Conservation (phyloP, 345 rosid species). For the Psidium friedrichsthalianum region DNA sequence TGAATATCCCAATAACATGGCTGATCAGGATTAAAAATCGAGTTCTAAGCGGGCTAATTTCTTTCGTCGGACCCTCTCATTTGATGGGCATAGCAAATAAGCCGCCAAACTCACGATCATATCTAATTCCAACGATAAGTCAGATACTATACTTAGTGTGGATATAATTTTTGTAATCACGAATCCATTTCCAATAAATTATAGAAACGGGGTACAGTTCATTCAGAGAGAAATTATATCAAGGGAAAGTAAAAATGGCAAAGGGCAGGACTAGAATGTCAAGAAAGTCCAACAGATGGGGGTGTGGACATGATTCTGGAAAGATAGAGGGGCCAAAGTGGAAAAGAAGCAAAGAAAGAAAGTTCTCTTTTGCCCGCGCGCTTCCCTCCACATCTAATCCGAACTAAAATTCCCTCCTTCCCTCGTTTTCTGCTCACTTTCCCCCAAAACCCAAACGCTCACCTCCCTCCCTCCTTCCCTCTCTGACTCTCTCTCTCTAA, state of each 20-base stretch:
- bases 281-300: not conserved
- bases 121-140: not conserved
- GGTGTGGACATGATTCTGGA: not conserved
- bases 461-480: constrained; percentile 1
- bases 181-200: not conserved
- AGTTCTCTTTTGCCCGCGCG: not conserved
- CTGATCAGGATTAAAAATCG: not conserved
- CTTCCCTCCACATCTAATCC: constrained; percentile 72
- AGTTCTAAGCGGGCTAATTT: not conserved
- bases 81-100: not conserved
- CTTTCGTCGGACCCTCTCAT: not conserved
- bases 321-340: not conserved
- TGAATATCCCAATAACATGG: not conserved
- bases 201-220: not conserved
- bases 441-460: not conserved
- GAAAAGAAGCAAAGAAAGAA: not conserved
- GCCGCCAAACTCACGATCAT: not conserved
- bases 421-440: constrained; percentile 46
- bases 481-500: constrained; percentile 6
- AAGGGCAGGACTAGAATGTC: not conserved
- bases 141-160: rapidly evolving
- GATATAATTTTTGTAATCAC: not conserved
- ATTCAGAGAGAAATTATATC: not conserved
- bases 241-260: not conserved
- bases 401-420: constrained; percentile 58